Conservation (phyloP, 1,139 yeast genomes). For the Blastobotrys serpentis region DNA sequence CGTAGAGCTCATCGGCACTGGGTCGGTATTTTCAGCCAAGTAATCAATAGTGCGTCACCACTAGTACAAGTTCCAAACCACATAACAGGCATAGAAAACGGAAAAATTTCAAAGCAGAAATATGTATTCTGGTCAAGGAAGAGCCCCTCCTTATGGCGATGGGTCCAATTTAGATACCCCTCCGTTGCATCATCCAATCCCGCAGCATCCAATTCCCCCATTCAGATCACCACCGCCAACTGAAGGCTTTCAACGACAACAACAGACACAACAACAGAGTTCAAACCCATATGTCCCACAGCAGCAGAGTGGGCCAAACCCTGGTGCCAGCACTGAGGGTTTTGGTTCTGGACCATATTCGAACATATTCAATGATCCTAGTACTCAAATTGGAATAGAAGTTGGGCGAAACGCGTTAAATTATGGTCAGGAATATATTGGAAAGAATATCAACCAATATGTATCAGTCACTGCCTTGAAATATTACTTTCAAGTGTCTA, state of each 20-base stretch:
- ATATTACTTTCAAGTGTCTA: constrained; percentile 89
- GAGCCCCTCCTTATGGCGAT: constrained; percentile 36
- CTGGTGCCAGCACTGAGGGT: constrained; percentile 10
- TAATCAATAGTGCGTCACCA: no score
- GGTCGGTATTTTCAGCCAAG: background rate
- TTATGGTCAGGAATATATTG: constrained; percentile 68
- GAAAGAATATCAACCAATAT: constrained; percentile 50
- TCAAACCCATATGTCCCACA: constrained; percentile 14
- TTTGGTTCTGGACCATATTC: constrained; percentile 27
- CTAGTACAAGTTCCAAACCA: background rate
- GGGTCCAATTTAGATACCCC: constrained; percentile 29
- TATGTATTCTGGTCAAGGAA: constrained; percentile 63
- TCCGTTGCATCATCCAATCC: constrained; percentile 48
- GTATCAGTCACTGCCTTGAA: constrained; percentile 53
- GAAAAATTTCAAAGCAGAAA: constrained; percentile 35
- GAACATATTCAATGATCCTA: constrained; percentile 69
- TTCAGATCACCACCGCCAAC: constrained; percentile 40
- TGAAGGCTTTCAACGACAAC: constrained; percentile 24
- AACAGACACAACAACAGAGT: constrained; percentile 14
- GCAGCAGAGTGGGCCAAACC: constrained; percentile 17
- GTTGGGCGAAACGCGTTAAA: constrained; percentile 82
- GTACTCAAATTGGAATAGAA: constrained; percentile 82
- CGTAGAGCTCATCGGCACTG: background rate
- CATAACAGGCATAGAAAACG: background rate
- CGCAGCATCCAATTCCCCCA: constrained; percentile 47